Evolutionary conservation across 1,139 yeast species (phyloP).

Genomic region (Komagataea norvegica): DNA sequence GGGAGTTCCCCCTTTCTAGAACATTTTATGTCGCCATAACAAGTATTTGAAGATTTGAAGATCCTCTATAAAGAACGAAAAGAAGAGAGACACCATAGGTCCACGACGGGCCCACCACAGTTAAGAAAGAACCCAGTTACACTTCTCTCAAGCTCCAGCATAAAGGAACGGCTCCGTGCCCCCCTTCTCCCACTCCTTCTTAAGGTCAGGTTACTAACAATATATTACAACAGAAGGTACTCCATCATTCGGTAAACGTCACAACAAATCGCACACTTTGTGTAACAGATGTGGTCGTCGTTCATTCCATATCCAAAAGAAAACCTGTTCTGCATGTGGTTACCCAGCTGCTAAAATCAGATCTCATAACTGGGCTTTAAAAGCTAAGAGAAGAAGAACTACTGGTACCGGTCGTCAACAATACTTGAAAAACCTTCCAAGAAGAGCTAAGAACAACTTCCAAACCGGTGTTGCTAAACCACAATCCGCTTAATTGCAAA

Average conservation of each 20-base stretch:
- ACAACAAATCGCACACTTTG: constrained; percentile 99
- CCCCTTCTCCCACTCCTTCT: no score
- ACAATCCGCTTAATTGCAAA: constrained; percentile 33
- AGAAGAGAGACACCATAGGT: no score
- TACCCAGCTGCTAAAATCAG: constrained; percentile 99
- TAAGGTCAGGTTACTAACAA: constrained; percentile 26
- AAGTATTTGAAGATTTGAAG: no score
- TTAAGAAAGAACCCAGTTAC: no score
- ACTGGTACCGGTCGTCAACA: constrained; percentile 99
- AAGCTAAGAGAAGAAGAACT: constrained; percentile 99
- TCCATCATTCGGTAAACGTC: constrained; percentile 99
- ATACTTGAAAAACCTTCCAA: constrained; percentile 92
- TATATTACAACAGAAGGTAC: constrained; percentile 79
- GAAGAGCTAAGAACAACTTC: constrained; percentile 99
- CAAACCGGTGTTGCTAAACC: constrained; percentile 79
- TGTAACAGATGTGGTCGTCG: constrained; percentile 99
- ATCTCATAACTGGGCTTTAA: constrained; percentile 98
- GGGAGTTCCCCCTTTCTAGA: no score
- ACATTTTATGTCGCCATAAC: no score
- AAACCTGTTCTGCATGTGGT: constrained; percentile 98
- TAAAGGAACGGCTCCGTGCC: constrained; percentile 13
- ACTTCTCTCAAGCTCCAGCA: constrained; percentile 1
- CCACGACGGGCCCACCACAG: no score
- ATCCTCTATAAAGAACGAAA: no score
- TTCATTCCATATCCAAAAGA: constrained; percentile 99